Conservation (phyloP, 129 eudicot species). For the Sambucus nigra region DNA sequence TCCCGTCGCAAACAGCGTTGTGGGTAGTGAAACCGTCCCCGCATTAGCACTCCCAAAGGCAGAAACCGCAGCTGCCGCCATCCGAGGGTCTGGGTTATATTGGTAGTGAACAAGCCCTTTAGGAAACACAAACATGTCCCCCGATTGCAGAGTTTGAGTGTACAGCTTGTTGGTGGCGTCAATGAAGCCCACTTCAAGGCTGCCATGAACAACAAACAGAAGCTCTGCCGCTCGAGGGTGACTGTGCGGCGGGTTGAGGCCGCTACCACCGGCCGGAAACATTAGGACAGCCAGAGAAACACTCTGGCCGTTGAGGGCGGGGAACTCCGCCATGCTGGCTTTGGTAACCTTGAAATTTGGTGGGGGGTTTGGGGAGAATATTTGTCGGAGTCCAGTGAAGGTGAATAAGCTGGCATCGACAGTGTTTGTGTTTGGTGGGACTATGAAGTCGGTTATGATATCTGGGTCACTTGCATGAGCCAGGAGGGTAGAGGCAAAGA, state of each 20-base stretch:
- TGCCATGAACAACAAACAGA: constrained; percentile 3
- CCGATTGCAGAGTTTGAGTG: not conserved
- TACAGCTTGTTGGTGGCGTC: constrained; percentile 14
- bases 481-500: not conserved
- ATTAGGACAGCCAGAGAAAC: constrained; percentile 14
- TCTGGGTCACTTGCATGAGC: constrained; percentile 19
- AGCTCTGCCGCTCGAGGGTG: constrained; percentile 24
- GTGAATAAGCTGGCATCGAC: constrained; percentile 14
- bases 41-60: constrained; percentile 20
- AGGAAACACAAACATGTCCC: constrained; percentile 15
- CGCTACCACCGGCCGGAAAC: constrained; percentile 2
- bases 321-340: constrained; percentile 22
- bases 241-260: constrained; percentile 16
- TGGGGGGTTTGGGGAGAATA: not conserved
- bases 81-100: not conserved
- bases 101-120: constrained; percentile 17
- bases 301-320: constrained; percentile 23
- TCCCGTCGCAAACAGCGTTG: constrained; percentile 4
- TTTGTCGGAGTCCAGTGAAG: constrained; percentile 15
- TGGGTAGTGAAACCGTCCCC: constrained; percentile 17
- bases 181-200: constrained; percentile 18
- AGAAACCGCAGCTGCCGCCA: constrained; percentile 3
- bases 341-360: constrained; percentile 8
- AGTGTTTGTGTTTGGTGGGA: constrained; percentile 11
- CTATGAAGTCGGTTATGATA: constrained; percentile 12